phyloP scores from a whole-genome alignment of 139 green algal genomes.

The Gonium pectorale region DNA sequence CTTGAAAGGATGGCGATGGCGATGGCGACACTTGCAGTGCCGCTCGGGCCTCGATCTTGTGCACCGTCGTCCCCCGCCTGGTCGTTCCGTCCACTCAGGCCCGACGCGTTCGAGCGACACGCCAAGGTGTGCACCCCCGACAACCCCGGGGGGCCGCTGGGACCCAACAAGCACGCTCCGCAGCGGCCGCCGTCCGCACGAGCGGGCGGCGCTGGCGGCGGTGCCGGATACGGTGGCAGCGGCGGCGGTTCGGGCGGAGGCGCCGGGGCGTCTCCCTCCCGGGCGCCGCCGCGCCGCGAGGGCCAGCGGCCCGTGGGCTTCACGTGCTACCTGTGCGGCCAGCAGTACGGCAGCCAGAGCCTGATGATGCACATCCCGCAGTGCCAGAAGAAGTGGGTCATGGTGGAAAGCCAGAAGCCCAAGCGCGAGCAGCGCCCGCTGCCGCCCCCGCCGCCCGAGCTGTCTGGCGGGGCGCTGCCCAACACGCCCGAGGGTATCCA shows the following conservation, averaged over 20 bases:
- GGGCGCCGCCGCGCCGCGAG: background rate
- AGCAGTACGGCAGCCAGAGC: conserved; percentile 48
- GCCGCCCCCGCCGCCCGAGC: conserved; percentile 45
- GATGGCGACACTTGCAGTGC: too few species aligned
- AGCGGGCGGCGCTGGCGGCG: background rate
- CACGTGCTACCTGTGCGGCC: conserved; percentile 58
- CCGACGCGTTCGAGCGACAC: conserved; percentile 61
- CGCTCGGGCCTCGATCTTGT: too few species aligned
- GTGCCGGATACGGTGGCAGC: background rate
- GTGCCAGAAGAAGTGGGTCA: conserved; percentile 66
- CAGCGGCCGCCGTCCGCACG: background rate
- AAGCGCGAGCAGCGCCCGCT: conserved; percentile 55
- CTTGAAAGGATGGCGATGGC: too few species aligned
- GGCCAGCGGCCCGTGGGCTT: conserved; percentile 38
- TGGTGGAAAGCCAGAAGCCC: conserved; percentile 52
- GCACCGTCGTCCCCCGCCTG: background rate
- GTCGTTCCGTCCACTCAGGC: conserved; percentile 1
- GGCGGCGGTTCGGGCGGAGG: background rate
- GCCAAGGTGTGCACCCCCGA: conserved; percentile 58
- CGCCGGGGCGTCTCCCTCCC: background rate
- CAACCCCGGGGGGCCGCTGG: conserved; percentile 63
- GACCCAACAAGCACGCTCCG: conserved; percentile 48
- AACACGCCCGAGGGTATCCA: conserved; percentile 17
- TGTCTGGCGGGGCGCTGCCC: conserved; percentile 34
- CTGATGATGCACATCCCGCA: conserved; percentile 60